phyloP scores from a whole-genome alignment of 208 protist genomes.

The Leishmania aethiopica region DNA sequence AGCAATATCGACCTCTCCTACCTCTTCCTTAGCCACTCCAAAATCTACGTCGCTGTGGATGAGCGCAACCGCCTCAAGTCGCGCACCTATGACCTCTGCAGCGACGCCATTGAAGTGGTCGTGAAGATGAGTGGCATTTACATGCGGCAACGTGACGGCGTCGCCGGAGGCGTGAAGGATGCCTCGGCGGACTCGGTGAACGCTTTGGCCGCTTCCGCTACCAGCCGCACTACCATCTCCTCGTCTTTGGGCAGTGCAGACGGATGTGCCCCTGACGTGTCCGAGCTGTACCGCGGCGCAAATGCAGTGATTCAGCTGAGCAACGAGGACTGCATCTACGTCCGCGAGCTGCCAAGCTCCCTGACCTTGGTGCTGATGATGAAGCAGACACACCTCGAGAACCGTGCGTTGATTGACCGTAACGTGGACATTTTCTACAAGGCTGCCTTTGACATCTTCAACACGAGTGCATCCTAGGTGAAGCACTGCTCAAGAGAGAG shows the following conservation, averaged over 20 bases:
- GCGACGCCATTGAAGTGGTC: conserved; percentile 87
- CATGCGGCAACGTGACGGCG: conserved; percentile 3
- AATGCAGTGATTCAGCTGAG: conserved; percentile 39
- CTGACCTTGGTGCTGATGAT: conserved; percentile 89
- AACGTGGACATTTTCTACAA: conserved; percentile 89
- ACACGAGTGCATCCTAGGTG: conserved; percentile 19
- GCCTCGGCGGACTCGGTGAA: neutral
- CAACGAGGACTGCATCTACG: conserved; percentile 83
- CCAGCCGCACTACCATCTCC: neutral
- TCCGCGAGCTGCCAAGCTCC: conserved; percentile 82
- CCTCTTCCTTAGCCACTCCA: conserved; percentile 85
- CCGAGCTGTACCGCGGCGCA: conserved; percentile 31
- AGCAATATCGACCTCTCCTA: conserved; percentile 87
- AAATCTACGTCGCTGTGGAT: conserved; percentile 87
- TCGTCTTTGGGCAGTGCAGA: neutral
- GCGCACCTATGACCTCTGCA: conserved; percentile 88
- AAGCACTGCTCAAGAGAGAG: neutral
- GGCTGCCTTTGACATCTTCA: conserved; percentile 75
- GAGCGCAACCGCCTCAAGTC: conserved; percentile 79
- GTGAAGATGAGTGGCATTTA: conserved; percentile 81
- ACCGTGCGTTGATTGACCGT: conserved; percentile 76
- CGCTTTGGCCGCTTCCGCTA: neutral
- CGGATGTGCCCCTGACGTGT: neutral
- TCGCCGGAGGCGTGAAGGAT: neutral
- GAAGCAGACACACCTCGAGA: conserved; percentile 70